These are phyloP conservation scores for Nymphaea thermarum DNA, from an alignment of 164 flowering plant genomes.

Conservation along the genomic window DNA sequence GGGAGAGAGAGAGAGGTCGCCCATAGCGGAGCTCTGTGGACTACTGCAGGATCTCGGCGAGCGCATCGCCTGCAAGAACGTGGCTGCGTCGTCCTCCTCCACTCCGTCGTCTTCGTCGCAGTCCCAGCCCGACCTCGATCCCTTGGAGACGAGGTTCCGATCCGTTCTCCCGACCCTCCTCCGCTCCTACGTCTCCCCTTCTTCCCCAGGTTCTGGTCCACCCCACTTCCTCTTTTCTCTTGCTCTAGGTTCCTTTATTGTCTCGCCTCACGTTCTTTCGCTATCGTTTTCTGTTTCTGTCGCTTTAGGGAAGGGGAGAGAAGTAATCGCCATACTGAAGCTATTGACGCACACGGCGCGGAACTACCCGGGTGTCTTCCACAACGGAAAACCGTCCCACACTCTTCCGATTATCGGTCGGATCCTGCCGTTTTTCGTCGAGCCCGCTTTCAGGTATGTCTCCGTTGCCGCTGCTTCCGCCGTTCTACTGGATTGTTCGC, in stretches of 20 bases:
- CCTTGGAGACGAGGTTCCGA: conserved; percentile 53
- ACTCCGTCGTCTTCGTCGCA: background rate
- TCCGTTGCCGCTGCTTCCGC: background rate
- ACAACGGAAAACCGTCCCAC: conserved; percentile 60
- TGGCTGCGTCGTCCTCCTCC: no score
- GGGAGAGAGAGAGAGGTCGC: conserved; percentile 1
- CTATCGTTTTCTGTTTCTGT: background rate
- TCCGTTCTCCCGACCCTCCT: conserved; percentile 88
- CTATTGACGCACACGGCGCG: conserved; percentile 62
- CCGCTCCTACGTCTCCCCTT: conserved; percentile 64
- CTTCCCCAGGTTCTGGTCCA: conserved; percentile 35
- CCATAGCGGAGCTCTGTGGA: conserved; percentile 69
- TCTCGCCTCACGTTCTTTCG: conserved; percentile 3
- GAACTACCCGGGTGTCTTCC: conserved; percentile 82
- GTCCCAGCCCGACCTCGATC: conserved; percentile 45
- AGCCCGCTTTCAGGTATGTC: conserved; percentile 60
- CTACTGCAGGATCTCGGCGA: conserved; percentile 93
- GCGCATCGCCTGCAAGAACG: conserved; percentile 35
- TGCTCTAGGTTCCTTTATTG: conserved; percentile 6
- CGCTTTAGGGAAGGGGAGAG: conserved; percentile 73
- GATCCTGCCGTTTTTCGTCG: conserved; percentile 73
- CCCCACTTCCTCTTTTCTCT: background rate
- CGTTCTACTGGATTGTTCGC: no score
- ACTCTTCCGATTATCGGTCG: conserved; percentile 73
- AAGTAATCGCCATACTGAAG: conserved; percentile 75